Evolutionary conservation across 306 rosid species (phyloP), one percentile per base, ranked within the genome.

Genomic region (Citrullus amarus): DNA sequence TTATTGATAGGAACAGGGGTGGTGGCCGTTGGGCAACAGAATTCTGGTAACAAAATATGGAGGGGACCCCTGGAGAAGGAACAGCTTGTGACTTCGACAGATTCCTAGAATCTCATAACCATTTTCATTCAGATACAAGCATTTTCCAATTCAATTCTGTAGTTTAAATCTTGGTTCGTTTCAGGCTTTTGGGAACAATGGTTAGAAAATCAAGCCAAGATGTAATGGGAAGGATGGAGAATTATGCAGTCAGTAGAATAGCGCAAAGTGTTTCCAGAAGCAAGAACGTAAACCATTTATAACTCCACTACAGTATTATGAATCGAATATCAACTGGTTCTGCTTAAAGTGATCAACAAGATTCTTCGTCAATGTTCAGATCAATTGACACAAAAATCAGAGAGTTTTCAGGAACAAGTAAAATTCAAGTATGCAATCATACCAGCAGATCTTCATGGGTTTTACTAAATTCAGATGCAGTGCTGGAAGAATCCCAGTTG

Each of bases 371-470:
- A 22, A 70, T 4, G 32, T 4, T 44, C n/a, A 13, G 53, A 2
- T 48, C 53, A 48, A 48, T 48, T 56, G 5, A 71, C 59, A 71
- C 59, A 2, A 72, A 50, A 72, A 25, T 46, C 46, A 34, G 71
- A 16, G 44, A 65, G 71, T 34, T 36, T 16, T 67, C 73, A 18
- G 46, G 18, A 15, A 65, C 44, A 34, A 15, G 71, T 65, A 65
- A 30, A 62, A 30, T 34, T 3, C 57, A 36, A 67, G 68, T 59
- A 3, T 60, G 84, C 18, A 66, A 79, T 70, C 32, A 61, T 92
- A 95, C 99, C 99, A 95, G 92, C 76, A 95, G 88, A 91, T 95
- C 99, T 83, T 95, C 99, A 67, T 95, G 98, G 71, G 84, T 89
- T 87, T 86, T 92, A 80, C 89, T 83, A 80, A 92, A 87, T 75